Evolutionary conservation across 106 monocot species (phyloP), one percentile per base, ranked within the genome.

Genomic region (Apostasia shenzhenica): DNA sequence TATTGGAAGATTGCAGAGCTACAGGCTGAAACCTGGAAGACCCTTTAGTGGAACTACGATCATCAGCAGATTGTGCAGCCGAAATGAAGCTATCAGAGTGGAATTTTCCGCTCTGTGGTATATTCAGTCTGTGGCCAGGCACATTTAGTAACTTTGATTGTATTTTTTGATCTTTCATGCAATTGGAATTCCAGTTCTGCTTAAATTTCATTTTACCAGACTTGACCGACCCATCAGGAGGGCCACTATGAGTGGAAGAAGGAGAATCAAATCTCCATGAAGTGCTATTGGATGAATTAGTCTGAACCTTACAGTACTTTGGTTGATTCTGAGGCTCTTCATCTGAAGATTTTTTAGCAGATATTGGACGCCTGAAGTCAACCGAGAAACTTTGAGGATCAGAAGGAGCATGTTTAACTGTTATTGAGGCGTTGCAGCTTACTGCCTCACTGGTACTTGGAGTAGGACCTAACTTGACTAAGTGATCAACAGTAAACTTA

Each of bases 391-490:
- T 73, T 12, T 63, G 67, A 5, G 69, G 2, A 79, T 83, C 41
- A 39, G 70, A 12, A 48, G 60, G 64, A 46, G 38, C 66, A 12
- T 57, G n/a, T n/a, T 70, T 66, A 73, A 80, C 63, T 66, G 55
- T 60, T 14, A 54, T 5, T 62, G 72, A n/a, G 49, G 63, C 12
- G 46, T 65, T 83, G 63, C 63, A 55, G 63, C 78, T 73, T 56
- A 80, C 73, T 48, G 80, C 11, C 42, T 85, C 59, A 58, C 77
- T 71, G 47, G 73, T 71, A 58, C 54, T 79, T 49, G 82, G 48
- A 61, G 61, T 61, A 26, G 26, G 26, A 5, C 75, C 85, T 52
- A 75, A 66, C 53, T 79, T 79, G 51, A 65, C 67, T n/a, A 75
- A 63, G 41, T 64, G 72, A 41, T 82, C 71, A 59, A 74, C 55